These are phyloP conservation scores for Chytriomyces confervae DNA, from an alignment of 192 early-diverging fungal species.

Conservation along the genomic window DNA sequence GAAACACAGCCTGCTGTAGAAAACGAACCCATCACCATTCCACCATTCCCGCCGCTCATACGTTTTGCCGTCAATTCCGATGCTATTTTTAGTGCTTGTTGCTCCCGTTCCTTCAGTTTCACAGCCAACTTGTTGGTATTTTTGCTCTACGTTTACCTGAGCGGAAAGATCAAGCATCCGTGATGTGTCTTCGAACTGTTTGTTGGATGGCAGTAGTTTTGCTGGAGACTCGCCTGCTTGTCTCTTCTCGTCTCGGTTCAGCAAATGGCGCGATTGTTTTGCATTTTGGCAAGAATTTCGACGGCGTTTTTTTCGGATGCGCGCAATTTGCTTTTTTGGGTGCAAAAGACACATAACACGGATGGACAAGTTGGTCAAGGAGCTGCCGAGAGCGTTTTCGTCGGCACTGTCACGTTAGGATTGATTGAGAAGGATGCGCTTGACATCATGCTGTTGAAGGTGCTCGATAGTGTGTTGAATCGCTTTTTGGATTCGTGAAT, in stretches of 20 bases:
- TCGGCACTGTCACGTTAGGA: not conserved
- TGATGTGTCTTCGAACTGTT: not conserved
- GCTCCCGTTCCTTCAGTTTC: slow-evolving; percentile 2
- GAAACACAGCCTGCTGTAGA: not conserved
- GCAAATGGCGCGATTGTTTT: not conserved
- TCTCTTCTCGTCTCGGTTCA: not conserved
- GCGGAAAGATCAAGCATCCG: not conserved
- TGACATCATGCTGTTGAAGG: too few species aligned
- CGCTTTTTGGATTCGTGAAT: too few species aligned
- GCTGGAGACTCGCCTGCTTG: not conserved
- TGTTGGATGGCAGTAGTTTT: too few species aligned
- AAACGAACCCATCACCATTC: not conserved
- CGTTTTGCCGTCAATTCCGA: slow-evolving; percentile 18
- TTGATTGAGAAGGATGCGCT: too few species aligned
- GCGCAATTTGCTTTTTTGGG: not conserved
- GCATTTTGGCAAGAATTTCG: slow-evolving; percentile 8
- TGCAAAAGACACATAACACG: not conserved
- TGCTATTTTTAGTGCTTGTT: slow-evolving; percentile 10
- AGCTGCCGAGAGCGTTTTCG: not conserved
- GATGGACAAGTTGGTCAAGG: not conserved
- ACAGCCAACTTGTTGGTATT: not conserved
- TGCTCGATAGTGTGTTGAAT: too few species aligned
- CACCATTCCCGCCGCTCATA: slow-evolving; percentile 20
- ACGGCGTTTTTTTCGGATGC: slow-evolving; percentile 12
- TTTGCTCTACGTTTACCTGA: not conserved